A percentile compares a stretch with the other conserved stretches of the same genome.
Conservation (phyloP, 495 filamentous ascomycete genomes). For the Penicillium chermesinum region DNA sequence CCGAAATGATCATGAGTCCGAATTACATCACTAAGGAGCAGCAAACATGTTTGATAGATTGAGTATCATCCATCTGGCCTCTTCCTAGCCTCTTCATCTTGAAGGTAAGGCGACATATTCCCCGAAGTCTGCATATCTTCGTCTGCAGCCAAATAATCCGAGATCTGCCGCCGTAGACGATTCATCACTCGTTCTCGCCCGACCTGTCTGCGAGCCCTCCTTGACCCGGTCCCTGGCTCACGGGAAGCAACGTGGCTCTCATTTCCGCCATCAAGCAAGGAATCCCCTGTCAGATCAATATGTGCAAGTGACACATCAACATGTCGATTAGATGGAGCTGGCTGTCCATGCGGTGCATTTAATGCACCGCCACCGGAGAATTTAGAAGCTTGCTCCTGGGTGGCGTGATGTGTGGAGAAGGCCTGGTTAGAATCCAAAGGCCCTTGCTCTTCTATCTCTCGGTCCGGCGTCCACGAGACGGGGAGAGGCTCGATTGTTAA, state of each 20-base stretch:
- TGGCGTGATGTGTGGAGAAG: background rate
- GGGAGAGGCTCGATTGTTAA: constrained; percentile 31
- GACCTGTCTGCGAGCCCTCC: background rate
- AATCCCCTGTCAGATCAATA: background rate
- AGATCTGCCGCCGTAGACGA: background rate
- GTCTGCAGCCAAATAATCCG: constrained; percentile 2
- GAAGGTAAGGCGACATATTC: too few relatives aligned
- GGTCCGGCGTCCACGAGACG: constrained; percentile 22
- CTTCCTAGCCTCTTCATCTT: too few relatives aligned
- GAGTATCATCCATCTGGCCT: constrained; percentile 21
- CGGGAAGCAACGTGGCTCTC: background rate
- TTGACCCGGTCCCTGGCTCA: background rate
- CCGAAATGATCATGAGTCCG: too few relatives aligned
- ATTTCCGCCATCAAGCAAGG: background rate
- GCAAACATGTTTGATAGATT: too few relatives aligned
- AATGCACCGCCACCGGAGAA: background rate
- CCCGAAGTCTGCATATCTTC: background rate
- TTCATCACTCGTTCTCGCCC: constrained; percentile 2
- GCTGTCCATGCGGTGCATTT: too few relatives aligned
- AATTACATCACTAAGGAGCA: too few relatives aligned
- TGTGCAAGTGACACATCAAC: background rate
- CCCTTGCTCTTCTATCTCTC: background rate
- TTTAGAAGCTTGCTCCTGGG: background rate
- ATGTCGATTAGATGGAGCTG: background rate
- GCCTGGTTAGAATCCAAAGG: background rate